phyloP scores from a whole-genome alignment of 345 rosid species.

The Populus pruinosa region DNA sequence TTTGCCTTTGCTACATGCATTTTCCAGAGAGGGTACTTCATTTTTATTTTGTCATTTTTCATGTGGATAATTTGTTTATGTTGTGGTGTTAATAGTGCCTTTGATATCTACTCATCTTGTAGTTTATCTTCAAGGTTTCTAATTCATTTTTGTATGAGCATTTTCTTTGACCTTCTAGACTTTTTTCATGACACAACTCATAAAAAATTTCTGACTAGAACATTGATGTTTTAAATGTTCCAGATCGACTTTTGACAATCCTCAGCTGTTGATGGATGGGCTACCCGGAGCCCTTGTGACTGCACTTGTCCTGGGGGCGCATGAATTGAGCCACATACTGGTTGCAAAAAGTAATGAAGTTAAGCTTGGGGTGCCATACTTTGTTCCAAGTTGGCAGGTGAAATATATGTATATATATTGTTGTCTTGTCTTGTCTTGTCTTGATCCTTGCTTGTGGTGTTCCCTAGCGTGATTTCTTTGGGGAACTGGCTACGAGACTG shows the following conservation, averaged over 20 bases:
- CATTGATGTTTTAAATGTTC: slow-evolving; percentile 15
- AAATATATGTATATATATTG: slow-evolving; percentile 8
- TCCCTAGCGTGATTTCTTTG: neutral
- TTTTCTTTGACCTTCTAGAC: neutral
- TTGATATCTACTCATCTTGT: neutral
- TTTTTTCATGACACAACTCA: neutral
- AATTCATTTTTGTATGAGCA: neutral
- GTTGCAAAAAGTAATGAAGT: slow-evolving; percentile 61
- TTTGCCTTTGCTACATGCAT: neutral
- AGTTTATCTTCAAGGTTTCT: neutral
- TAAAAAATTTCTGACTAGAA: neutral
- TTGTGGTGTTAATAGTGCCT: neutral
- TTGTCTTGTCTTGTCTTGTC: neutral
- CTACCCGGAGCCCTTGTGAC: slow-evolving; percentile 86
- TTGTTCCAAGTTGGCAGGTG: slow-evolving; percentile 99
- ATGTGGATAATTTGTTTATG: neutral
- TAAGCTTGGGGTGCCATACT: slow-evolving; percentile 84
- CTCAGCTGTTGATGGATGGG: slow-evolving; percentile 62
- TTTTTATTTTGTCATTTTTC: neutral
- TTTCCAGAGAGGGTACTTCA: neutral
- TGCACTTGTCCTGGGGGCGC: slow-evolving; percentile 70
- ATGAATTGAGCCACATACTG: slow-evolving; percentile 73
- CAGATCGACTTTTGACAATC: slow-evolving; percentile 83
- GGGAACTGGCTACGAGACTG: neutral
- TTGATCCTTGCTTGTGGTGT: neutral